Evolutionary conservation across 164 flowering plant species (phyloP), one percentile per base, ranked within the genome.

Genomic region (Nymphaea colorata): DNA sequence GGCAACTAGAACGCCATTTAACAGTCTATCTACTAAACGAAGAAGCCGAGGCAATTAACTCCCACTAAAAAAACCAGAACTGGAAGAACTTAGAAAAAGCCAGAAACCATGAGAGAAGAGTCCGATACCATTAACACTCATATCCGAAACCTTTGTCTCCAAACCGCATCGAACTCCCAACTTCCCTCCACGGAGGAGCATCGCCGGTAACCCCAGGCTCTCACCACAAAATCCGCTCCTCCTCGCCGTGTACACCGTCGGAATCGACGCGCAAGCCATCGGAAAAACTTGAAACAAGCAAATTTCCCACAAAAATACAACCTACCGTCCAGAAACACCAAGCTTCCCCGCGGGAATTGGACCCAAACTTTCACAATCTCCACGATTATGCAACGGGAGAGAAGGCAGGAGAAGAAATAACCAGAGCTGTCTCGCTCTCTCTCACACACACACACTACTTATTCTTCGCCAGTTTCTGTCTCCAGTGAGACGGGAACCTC

Each of bases 61-160:
- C 36, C 36, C 36, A 25, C 36, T 25, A 25, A 25, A 25, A 25
- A 25, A 25, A 25, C 36, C 36, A 25, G 36, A 25, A 25, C 36
- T 25, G 36, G 18, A 25, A n/a, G 16, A 25, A 25, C 63, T 61
- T n/a, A n/a, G 55, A 47, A 47, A 47, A 47, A 47, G 55, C 2
- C 7, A 47, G 55, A 47, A 25, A 25, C 36, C 55, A 14, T 47
- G 12, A 47, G 55, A 47, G 55, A 4, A 47, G 12, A 47, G 12
- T 47, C 55, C 55, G 55, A 59, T 79, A 90, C 98, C 98, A 75
- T 90, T 90, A 65, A 73, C 75, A 11, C 94, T 76, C 98, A 92
- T 92, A 64, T 92, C 93, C 15, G 98, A 89, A 59, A 90, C 90
- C 73, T 86, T 73, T 2, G 80, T 44, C 51, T 89, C 96, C 82